phyloP scores from a whole-genome alignment of 2,329 filamentous ascomycete genomes.

The Penicillium oxalicum region DNA sequence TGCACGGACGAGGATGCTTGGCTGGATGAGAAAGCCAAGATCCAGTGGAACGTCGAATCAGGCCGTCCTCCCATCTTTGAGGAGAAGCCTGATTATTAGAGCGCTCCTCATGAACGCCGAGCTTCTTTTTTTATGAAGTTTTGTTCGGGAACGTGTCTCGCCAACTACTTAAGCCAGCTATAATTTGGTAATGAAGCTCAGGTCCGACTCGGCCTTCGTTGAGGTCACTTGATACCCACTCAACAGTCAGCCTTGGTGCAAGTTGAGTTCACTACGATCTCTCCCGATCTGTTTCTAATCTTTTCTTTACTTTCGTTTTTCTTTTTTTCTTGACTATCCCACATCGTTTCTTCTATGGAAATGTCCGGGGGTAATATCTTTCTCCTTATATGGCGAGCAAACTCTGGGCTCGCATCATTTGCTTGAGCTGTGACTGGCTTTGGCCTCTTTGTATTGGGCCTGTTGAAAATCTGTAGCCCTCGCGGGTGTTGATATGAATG shows the following conservation, averaged over 20 bases:
- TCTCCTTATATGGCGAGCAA: no score
- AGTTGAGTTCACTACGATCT: constrained; percentile 6
- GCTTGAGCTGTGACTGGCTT: no score
- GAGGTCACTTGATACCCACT: constrained; percentile 21
- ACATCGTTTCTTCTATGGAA: no score
- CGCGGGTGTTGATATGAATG: no score
- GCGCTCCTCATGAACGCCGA: neutral
- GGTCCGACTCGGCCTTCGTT: neutral
- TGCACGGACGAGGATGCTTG: constrained; percentile 75
- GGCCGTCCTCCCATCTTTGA: constrained; percentile 55
- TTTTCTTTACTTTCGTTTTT: constrained; percentile 1
- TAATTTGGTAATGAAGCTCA: neutral
- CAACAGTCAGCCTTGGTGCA: neutral
- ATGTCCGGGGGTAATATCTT: no score
- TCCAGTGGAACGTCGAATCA: constrained; percentile 53
- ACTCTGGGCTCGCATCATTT: no score
- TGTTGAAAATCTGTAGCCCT: no score
- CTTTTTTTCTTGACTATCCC: no score
- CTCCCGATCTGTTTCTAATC: constrained; percentile 9
- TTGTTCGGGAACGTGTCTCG: no score
- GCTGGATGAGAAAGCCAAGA: constrained; percentile 64
- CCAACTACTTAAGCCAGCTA: neutral
- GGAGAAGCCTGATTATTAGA: constrained; percentile 50
- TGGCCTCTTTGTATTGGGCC: no score
- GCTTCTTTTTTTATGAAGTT: no score